Base-by-base conservation (phyloP, 2,329 filamentous ascomycete genomes). In the Aspergillus nomiae region DNA sequence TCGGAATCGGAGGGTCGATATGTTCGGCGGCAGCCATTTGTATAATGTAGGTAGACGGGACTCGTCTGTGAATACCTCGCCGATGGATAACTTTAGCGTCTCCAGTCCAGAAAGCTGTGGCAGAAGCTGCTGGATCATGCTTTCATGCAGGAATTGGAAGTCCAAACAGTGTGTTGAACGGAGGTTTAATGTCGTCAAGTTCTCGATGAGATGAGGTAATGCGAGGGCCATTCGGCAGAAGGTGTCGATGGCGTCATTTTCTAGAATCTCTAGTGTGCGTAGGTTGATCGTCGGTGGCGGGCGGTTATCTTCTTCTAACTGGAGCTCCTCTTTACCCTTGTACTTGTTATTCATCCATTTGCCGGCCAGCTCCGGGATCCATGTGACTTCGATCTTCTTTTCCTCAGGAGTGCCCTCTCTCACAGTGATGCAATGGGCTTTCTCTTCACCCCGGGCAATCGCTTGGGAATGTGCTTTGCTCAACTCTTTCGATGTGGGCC, bases 241-340 rank as follows among this genome's bases (percentile, higher is more conserved):
- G 0, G 69, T 65, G 36, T 72, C 69, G 1, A 72, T 64, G 1
- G 70, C 67, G 26, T 73, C 71, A 38, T 73, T 72, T 38, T 73
- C 69, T n/a, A 68, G 58, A 30, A 74, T 74, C 28, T 74, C 72
- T 16, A 74, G 41, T 5, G 58, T 70, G 8, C 51, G 32, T n/a
- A 73, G 32, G 26, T 65, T 65, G 51, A 46, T 10, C 32, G 38
- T 38, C 45, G 34, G n/a, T n/a, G 51, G 51, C 11, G 32, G n/a
- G 21, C 24, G 32, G n/a, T 54, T 53, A 10, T 53, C 38, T 32
- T 30, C 16, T 19, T 36, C 26, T 11, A 28, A n/a, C 14, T 28
- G 55, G n/a, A 2, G 3, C n/a, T 43, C 19, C 4, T 30, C 34
- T n/a, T 53, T 28, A 11, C 26, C 28, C 4, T 53, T 21, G 53